A percentile compares a stretch with the other conserved stretches of the same genome.
These are phyloP conservation scores for Withania somnifera DNA, from an alignment of 305 asterid genomes.

Conservation along the genomic window DNA sequence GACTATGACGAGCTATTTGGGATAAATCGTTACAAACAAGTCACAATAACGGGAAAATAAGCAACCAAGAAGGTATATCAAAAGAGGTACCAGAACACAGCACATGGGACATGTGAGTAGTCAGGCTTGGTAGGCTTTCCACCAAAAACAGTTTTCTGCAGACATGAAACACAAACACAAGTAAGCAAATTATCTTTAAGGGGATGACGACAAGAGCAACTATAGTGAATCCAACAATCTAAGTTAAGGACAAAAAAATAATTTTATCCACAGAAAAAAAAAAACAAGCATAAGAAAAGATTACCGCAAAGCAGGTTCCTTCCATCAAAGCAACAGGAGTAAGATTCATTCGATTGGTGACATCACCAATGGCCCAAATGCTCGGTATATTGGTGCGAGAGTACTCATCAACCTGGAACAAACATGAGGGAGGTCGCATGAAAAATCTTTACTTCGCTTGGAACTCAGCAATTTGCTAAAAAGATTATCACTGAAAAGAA, in stretches of 20 bases:
- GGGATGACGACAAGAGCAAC: background rate
- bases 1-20: background rate
- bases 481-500: background rate
- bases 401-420: constrained; percentile 60
- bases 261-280: background rate
- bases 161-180: constrained; percentile 7
- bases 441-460: background rate
- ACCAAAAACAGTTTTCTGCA: constrained; percentile 92
- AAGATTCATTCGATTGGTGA: constrained; percentile 85
- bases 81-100: constrained; percentile 72
- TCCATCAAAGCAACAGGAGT: constrained; percentile 99
- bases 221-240: background rate
- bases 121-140: constrained; percentile 73
- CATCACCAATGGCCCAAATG: constrained; percentile 98
- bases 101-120: constrained; percentile 67
- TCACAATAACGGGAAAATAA: background rate
- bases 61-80: background rate
- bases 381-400: constrained; percentile 86
- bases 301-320: constrained; percentile 83
- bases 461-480: background rate
- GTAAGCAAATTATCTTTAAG: background rate
- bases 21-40: background rate
- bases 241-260: background rate
- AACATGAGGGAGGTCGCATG: background rate
- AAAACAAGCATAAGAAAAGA: constrained; percentile 15